Evolutionary conservation across 257 asterid species (phyloP).

Genomic region (Fraxinus anomala): DNA sequence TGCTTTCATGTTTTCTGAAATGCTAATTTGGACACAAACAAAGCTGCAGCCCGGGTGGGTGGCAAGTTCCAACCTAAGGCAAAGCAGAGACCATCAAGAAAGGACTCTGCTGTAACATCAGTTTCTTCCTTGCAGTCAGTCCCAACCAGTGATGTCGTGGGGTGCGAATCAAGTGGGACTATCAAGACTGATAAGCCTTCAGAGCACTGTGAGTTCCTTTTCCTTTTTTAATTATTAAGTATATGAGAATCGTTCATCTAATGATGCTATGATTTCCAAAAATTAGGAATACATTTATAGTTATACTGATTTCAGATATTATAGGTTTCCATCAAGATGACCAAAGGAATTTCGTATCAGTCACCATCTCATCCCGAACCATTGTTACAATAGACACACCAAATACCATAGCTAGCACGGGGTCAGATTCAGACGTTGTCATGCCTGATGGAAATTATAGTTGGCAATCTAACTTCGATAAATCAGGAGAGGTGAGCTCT

Average conservation of each 20-base stretch:
- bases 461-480: conserved; percentile 40
- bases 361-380: conserved; percentile 10
- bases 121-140: conserved; percentile 39
- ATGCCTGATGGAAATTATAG: conserved; percentile 34
- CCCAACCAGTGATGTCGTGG: conserved; percentile 28
- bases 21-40: too few species aligned
- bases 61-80: conserved; percentile 70
- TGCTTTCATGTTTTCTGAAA: conserved; percentile 4
- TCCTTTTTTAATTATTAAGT: neutral
- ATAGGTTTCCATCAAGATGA: conserved; percentile 22
- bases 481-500: conserved; percentile 55
- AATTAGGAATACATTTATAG: neutral
- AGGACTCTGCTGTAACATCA: conserved; percentile 35
- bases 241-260: neutral
- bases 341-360: conserved; percentile 19
- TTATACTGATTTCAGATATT: neutral
- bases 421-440: conserved; percentile 33
- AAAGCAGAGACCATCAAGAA: conserved; percentile 45
- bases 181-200: conserved; percentile 27
- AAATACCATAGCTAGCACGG: conserved; percentile 21
- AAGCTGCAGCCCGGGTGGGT: conserved; percentile 49
- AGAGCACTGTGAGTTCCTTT: conserved; percentile 36
- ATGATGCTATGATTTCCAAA: neutral
- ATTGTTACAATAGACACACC: conserved; percentile 24
- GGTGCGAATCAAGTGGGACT: conserved; percentile 23